These are phyloP conservation scores for Calonectria pauciramosa DNA, from an alignment of 2,329 filamentous ascomycete species.

Conservation along the genomic window DNA sequence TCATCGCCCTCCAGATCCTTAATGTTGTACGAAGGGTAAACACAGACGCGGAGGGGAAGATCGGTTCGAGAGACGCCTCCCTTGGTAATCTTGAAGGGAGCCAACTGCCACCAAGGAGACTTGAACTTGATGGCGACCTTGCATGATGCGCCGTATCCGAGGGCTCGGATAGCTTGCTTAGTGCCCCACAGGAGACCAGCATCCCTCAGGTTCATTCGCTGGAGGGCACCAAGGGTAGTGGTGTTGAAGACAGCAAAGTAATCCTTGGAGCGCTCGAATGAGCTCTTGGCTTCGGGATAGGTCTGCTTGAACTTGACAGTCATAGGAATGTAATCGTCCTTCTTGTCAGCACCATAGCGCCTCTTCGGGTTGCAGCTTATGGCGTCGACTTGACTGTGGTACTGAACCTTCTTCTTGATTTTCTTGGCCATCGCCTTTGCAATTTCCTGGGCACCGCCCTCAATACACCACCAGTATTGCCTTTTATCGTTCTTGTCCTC, in stretches of 20 bases:
- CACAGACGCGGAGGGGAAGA: constrained; percentile 48
- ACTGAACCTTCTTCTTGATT: constrained; percentile 18
- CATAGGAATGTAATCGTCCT: constrained; percentile 1
- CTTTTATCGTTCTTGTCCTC: neutral
- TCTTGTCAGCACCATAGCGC: neutral
- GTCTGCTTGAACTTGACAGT: neutral
- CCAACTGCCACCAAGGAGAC: constrained; percentile 43
- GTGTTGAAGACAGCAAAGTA: constrained; percentile 40
- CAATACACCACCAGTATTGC: constrained; percentile 39
- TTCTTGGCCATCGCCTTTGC: constrained; percentile 29
- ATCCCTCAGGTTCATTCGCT: constrained; percentile 39
- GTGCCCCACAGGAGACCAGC: constrained; percentile 45
- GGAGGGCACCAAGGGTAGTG: constrained; percentile 32
- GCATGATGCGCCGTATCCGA: constrained; percentile 47
- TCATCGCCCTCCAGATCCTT: neutral
- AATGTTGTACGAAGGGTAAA: constrained; percentile 50
- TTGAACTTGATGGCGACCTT: constrained; percentile 54
- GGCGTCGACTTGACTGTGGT: constrained; percentile 27
- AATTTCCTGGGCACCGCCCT: constrained; percentile 32
- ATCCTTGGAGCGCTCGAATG: constrained; percentile 10
- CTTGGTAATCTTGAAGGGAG: constrained; percentile 14
- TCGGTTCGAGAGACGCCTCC: constrained; percentile 40
- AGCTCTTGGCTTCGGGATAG: neutral
- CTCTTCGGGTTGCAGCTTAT: constrained; percentile 28
- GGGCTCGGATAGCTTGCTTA: constrained; percentile 47